phyloP scores from a whole-genome alignment of 108 stramenopile genomes.

The Parmales sp. region DNA sequence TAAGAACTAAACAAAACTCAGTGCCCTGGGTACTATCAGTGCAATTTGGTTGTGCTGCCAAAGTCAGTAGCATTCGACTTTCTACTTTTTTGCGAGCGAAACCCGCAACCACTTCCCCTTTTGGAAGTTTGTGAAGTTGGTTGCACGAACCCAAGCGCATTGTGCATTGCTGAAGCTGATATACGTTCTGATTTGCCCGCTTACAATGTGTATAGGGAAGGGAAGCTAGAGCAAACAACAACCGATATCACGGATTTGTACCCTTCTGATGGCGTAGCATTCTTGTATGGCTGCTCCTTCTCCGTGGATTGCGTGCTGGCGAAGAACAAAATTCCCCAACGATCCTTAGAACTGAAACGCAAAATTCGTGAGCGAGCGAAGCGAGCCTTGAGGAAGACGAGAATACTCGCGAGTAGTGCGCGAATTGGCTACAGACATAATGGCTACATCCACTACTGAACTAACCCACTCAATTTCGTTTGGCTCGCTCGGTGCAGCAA shows the following conservation, averaged over 20 bases:
- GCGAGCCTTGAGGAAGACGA: too few species aligned
- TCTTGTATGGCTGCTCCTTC: slow-evolving; percentile 39
- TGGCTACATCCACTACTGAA: too few species aligned
- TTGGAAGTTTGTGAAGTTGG: slow-evolving; percentile 63
- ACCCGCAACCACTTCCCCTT: slow-evolving; percentile 71
- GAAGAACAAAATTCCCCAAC: slow-evolving; percentile 53
- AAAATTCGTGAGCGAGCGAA: too few species aligned
- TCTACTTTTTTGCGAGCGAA: slow-evolving; percentile 73
- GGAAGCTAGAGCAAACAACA: slow-evolving; percentile 3
- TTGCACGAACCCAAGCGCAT: neutral
- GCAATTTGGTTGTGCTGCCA: slow-evolving; percentile 73
- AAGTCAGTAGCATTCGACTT: slow-evolving; percentile 64
- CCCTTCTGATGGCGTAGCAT: slow-evolving; percentile 14
- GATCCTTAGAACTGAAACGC: slow-evolving; percentile 52
- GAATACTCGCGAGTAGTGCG: too few species aligned
- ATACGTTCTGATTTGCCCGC: slow-evolving; percentile 26
- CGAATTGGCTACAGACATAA: too few species aligned
- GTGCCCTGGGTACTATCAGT: slow-evolving; percentile 70
- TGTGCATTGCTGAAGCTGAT: slow-evolving; percentile 6
- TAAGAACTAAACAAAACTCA: slow-evolving; percentile 65
- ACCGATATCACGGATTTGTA: slow-evolving; percentile 1
- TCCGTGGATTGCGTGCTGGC: slow-evolving; percentile 58
- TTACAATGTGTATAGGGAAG: slow-evolving; percentile 22
- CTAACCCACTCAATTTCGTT: too few species aligned
- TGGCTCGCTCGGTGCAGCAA: too few species aligned